phyloP scores from a whole-genome alignment of 2,329 filamentous ascomycete genomes.

The Hansfordia pulvinata region DNA sequence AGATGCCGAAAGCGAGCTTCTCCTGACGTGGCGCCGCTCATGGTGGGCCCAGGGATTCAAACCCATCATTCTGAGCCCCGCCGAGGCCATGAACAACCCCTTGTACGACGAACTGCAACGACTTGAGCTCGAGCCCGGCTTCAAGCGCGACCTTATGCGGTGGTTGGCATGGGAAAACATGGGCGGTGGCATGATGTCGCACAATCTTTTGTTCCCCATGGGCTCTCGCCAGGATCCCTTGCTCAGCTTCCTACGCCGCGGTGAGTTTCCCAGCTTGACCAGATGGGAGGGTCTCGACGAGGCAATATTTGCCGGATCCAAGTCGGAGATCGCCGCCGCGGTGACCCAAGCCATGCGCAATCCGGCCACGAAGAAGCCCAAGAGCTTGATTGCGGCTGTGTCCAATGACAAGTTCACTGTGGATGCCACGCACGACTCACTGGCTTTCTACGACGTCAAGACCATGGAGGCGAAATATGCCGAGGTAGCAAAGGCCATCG shows the following conservation, averaged over 20 bases:
- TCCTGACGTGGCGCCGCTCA: slow-evolving; percentile 79
- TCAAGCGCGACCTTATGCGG: slow-evolving; percentile 61
- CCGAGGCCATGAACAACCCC: slow-evolving; percentile 74
- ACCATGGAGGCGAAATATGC: slow-evolving; percentile 53
- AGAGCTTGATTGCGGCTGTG: slow-evolving; percentile 49
- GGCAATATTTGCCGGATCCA: slow-evolving; percentile 60
- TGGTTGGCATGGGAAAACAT: slow-evolving; percentile 93
- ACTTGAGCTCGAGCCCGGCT: slow-evolving; percentile 40
- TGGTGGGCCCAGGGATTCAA: slow-evolving; percentile 94
- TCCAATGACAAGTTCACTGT: slow-evolving; percentile 46
- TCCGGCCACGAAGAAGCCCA: slow-evolving; percentile 38
- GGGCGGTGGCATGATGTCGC: slow-evolving; percentile 68
- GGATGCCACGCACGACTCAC: slow-evolving; percentile 48
- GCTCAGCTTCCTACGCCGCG: slow-evolving; percentile 59
- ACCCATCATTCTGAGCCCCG: slow-evolving; percentile 65
- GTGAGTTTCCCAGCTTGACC: slow-evolving; percentile 60
- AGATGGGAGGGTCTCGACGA: slow-evolving; percentile 59
- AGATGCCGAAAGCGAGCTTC: slow-evolving; percentile 63
- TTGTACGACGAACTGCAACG: slow-evolving; percentile 58
- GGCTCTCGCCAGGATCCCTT: slow-evolving; percentile 58
- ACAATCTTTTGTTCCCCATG: slow-evolving; percentile 79
- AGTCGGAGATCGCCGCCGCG: slow-evolving; percentile 46
- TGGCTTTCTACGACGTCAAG: slow-evolving; percentile 65
- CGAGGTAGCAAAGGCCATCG: slow-evolving; percentile 49
- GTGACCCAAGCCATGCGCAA: slow-evolving; percentile 47